Base-by-base conservation (phyloP, 2,329 filamentous ascomycete species). In the Calonectria hongkongensis region DNA sequence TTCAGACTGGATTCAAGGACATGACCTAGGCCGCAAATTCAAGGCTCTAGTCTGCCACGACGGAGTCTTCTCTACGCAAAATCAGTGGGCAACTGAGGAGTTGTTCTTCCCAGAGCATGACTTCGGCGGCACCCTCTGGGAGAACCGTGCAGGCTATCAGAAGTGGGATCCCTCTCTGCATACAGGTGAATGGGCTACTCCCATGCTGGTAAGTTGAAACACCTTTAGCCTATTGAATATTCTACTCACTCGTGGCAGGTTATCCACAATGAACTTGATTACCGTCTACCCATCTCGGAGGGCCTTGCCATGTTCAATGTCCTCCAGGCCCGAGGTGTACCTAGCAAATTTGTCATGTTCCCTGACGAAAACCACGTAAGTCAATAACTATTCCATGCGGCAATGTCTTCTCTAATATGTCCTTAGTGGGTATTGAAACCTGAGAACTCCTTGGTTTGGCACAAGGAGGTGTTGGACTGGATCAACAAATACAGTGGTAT, bases 381-480 rank as follows among this genome's bases (percentile, higher is more conserved):
- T 79, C 13, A 8, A 30, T 15, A 30, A 25, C 21, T 10, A 15
- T 10, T 7, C 10, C 12, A 4, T 15, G 18, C 39, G 10, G 15
- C 16, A 8, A 18, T 28, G 16, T 54, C 16, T 13, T 25, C 9
- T 30, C 43, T 62, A 62, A 30, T 15, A 27, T 41, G 7, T 18
- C 21, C 9, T 30, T 64, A 92, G 90, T 93, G 95, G 95, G 95
- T 98, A 4, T 81, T 98, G 67, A 98, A 98, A 82, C 94, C 94
- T 0, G 96, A 98, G 84, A 98, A 98, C 83, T 94, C 92, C 4
- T 86, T 98, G 21, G 89, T 97, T 25, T 98, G 97, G 97, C 95
- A 98, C 80, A 90, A 90, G 69, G 94, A 95, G 71, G 95, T 98
- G 18, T 81, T 98, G 36, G 91, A 91, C 69, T 98, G 94, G 92